Evolutionary conservation across 2,329 filamentous ascomycete genomes (phyloP), one percentile per base, ranked within the genome.

Genomic region (Cryphonectria carpinicola): DNA sequence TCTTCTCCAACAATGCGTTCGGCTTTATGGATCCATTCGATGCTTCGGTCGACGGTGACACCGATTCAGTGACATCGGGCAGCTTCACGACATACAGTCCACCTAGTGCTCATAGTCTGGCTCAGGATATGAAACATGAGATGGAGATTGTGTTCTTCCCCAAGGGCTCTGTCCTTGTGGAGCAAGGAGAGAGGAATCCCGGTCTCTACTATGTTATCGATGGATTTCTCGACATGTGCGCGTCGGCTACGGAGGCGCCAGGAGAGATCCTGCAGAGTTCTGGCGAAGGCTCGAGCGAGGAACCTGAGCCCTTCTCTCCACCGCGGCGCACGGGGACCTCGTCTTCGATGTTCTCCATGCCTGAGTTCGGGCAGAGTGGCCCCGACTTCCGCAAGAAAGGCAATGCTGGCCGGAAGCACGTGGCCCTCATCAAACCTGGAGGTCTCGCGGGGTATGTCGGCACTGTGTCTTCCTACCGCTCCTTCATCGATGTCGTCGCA

Each of bases 101-200:
- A 0, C 89, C 90, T 0, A 93, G 90, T 74, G 87, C 90, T 0
- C 85, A 93, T 68, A 81, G 85, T 4, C 82, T 95, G 6, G 88
- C 89, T 4, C 90, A 94, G 71, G 95, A 98, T 72, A 88, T 98
- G 81, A 92, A 92, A 73, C 92, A 97, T 73, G 96, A 99, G 67
- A 89, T 98, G 3, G 96, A 99, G 78, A 98, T 99, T 74, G 96
- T 99, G 7, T 98, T 93, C 82, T 99, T 99, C 74, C 95, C 95
- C 0, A 93, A 98, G 79, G 95, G 93, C 2, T 95, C 96, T 1
- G 92, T 99, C 0, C 86, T 99, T 22, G 95, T 99, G 0, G 96
- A 99, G 77, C 95, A 98, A 82, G 95, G 96, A 13, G 96, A 99
- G 79, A 89, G 96, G n/a, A 97, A 97, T 75, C 96, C 96, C 0